Evolutionary conservation across 2,329 filamentous ascomycete species (phyloP).

Genomic region (Fusarium ramigenum): DNA sequence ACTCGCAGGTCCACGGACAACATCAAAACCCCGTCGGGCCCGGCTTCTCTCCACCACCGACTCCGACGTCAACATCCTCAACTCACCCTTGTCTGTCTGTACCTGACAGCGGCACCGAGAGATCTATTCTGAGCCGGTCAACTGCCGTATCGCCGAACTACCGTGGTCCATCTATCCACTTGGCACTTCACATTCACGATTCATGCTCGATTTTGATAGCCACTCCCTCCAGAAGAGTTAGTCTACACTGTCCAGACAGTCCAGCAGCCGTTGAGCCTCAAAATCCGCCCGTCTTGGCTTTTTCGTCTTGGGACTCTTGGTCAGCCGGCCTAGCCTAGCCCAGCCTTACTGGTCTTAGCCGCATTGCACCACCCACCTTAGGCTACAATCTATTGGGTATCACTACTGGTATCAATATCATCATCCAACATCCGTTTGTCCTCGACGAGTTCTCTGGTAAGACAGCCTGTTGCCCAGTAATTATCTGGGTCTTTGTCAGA

Average conservation of each 20-base stretch:
- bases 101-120: slow-evolving; percentile 12
- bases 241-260: neutral
- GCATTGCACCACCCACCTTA: neutral
- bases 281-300: slow-evolving; percentile 13
- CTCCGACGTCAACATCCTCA: slow-evolving; percentile 15
- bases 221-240: neutral
- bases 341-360: slow-evolving; percentile 20
- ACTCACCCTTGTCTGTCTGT: slow-evolving; percentile 22
- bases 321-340: slow-evolving; percentile 8
- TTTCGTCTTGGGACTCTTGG: slow-evolving; percentile 3
- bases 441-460: neutral
- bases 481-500: slow-evolving; percentile 8
- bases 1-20: neutral
- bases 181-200: neutral
- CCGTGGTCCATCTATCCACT: slow-evolving; percentile 4
- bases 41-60: slow-evolving; percentile 24
- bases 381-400: slow-evolving; percentile 6
- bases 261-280: slow-evolving; percentile 20
- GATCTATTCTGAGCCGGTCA: slow-evolving; percentile 10
- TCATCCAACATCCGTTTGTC: slow-evolving; percentile 1
- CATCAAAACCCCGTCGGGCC: slow-evolving; percentile 25
- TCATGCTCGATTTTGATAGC: neutral
- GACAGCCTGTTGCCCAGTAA: neutral
- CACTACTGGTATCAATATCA: neutral
- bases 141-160: slow-evolving; percentile 16